Evolutionary conservation across 306 rosid species (phyloP), one percentile per base, ranked within the genome.

Genomic region (Malus asiatica): DNA sequence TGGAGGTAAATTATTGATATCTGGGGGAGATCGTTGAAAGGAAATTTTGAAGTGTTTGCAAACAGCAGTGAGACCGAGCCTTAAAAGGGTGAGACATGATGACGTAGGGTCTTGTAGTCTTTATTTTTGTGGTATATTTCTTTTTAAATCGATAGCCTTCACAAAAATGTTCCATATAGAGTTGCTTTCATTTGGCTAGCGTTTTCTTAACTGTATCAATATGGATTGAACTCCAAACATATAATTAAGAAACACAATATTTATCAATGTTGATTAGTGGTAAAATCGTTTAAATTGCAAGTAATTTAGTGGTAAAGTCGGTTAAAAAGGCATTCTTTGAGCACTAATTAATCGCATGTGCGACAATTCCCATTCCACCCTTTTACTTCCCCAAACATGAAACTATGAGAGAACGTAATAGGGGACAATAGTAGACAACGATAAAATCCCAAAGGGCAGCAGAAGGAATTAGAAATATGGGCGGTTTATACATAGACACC

Each of bases 391-490:
- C 20, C 55, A 48, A 48, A 48, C 20, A 48, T 48, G 55, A 48
- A 48, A 48, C 55, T 15, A 48, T 6, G 8, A 48, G 55, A 2
- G 27, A n/a, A 57, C 62, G 8, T 57, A 11, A n/a, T 10, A 57
- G 22, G 27, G 22, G 27, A 57, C 61, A 3, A n/a, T 57, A 19
- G 62, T 1, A 19, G 11, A n/a, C 27, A 57, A 0, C 2, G 62
- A 10, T 57, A 57, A 57, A 73, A 70, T 77, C 76, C 63, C 33
- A 51, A 14, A 61, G 78, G 81, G 67, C 75, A 66, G 75, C 58
- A 73, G 76, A 60, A 74, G 63, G 79, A 74, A 82, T 72, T 83
- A 58, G 68, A 46, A 35, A 78, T 67, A 57, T 52, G 44, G 65
- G 74, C 63, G 70, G 48, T 76, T 83, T 38, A 38, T 7, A 38